These are phyloP conservation scores for Tephrocybe sp. DNA, from an alignment of 768 basidiomycete genomes.

Conservation along the genomic window DNA sequence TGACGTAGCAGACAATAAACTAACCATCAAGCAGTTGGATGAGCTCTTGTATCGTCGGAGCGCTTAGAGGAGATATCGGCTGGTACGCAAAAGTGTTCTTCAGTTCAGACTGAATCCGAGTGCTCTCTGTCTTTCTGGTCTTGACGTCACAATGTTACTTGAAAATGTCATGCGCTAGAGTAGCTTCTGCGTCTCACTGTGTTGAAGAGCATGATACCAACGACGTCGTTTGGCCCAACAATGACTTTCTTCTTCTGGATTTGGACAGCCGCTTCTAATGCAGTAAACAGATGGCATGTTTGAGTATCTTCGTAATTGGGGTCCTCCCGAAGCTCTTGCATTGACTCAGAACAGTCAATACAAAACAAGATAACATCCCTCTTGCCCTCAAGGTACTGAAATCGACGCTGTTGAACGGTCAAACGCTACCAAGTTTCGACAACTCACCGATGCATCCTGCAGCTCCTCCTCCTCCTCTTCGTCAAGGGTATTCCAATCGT, in stretches of 20 bases:
- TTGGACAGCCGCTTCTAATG: constrained; percentile 81
- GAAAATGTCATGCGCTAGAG: constrained; percentile 1
- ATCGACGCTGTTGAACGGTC: not conserved
- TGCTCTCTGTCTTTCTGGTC: constrained; percentile 38
- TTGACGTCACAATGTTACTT: constrained; percentile 20
- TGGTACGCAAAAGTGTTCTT: constrained; percentile 72
- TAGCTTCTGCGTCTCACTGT: constrained; percentile 55
- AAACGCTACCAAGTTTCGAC: not conserved
- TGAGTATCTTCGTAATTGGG: constrained; percentile 62
- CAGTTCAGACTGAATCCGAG: constrained; percentile 49
- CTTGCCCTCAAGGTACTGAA: constrained; percentile 67
- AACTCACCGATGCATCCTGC: constrained; percentile 62
- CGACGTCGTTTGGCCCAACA: constrained; percentile 82
- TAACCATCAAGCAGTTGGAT: constrained; percentile 77
- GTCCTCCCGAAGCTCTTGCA: constrained; percentile 74
- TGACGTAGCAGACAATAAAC: constrained; percentile 13
- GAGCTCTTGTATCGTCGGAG: constrained; percentile 78
- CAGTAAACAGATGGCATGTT: constrained; percentile 75
- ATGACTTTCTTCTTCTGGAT: constrained; percentile 91
- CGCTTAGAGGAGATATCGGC: constrained; percentile 73
- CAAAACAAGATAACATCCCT: constrained; percentile 92
- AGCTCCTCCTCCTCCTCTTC: constrained; percentile 85
- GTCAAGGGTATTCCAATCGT: constrained; percentile 79
- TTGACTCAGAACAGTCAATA: constrained; percentile 91
- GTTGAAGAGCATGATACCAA: constrained; percentile 92